A percentile compares a stretch with the other conserved stretches of the same genome.
phyloP scores from a whole-genome alignment of 352 stramenopile genomes.

The Pythium dissotocum region DNA sequence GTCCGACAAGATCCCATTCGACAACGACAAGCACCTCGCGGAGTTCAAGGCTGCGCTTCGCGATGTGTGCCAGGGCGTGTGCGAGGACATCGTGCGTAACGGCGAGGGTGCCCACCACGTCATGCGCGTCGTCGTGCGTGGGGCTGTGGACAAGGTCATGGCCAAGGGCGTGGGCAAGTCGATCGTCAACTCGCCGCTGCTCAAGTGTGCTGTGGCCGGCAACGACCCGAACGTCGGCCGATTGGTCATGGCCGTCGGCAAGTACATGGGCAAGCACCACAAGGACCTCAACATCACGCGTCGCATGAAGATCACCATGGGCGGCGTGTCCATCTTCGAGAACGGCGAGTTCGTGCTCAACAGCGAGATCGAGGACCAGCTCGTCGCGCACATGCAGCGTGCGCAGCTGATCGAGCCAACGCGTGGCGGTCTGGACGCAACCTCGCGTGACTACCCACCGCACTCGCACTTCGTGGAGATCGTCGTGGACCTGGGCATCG shows the following conservation, averaged over 20 bases:
- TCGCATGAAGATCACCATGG: slow-evolving; percentile 86
- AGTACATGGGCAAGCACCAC: slow-evolving; percentile 95
- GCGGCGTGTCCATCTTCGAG: slow-evolving; percentile 93
- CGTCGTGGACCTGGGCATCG: slow-evolving; percentile 92
- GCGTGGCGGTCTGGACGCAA: slow-evolving; percentile 71
- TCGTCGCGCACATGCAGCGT: slow-evolving; percentile 94
- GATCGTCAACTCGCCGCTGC: slow-evolving; percentile 95
- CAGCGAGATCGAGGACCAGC: slow-evolving; percentile 90
- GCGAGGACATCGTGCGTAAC: slow-evolving; percentile 98
- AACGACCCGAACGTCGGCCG: slow-evolving; percentile 99
- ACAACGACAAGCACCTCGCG: slow-evolving; percentile 60
- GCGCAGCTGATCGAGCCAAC: slow-evolving; percentile 89
- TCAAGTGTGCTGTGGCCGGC: slow-evolving; percentile 97
- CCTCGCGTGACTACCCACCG: slow-evolving; percentile 90
- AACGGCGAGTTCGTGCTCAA: slow-evolving; percentile 94
- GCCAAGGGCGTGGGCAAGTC: slow-evolving; percentile 90
- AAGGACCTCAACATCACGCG: slow-evolving; percentile 77
- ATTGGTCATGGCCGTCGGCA: slow-evolving; percentile 95
- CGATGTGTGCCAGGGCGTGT: slow-evolving; percentile 92
- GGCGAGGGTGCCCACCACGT: slow-evolving; percentile 98
- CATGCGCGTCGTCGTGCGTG: slow-evolving; percentile 92
- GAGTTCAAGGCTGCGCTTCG: slow-evolving; percentile 93
- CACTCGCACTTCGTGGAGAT: slow-evolving; percentile 97
- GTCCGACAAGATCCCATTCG: slow-evolving; percentile 91
- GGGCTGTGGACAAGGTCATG: slow-evolving; percentile 76